Conservation (phyloP, 345 rosid species). For the Limnanthes douglasii region DNA sequence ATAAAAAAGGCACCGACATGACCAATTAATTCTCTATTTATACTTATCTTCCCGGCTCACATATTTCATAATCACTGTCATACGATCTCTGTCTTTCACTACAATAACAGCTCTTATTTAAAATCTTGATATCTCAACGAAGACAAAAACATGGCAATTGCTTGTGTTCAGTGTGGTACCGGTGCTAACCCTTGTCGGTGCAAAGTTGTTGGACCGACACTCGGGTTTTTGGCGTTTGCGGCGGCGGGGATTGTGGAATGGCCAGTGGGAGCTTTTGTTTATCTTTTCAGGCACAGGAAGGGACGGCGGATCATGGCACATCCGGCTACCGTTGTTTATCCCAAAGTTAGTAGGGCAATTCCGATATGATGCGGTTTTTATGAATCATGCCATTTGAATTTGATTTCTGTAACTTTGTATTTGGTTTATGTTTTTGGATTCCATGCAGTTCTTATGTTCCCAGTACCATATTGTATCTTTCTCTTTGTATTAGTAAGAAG, state of each 20-base stretch:
- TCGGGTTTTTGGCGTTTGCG: constrained; percentile 64
- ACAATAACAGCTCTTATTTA: too few species aligned
- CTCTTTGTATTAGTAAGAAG: too few species aligned
- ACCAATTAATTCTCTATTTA: too few species aligned
- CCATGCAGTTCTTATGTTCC: not conserved
- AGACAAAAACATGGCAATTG: too few species aligned
- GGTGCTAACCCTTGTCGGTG: constrained; percentile 65
- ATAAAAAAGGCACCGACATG: too few species aligned
- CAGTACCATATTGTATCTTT: constrained; percentile 2
- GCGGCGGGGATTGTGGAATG: constrained; percentile 64
- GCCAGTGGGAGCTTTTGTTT: constrained; percentile 84
- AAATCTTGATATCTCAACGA: too few species aligned
- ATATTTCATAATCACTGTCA: too few species aligned
- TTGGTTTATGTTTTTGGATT: not conserved
- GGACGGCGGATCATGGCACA: constrained; percentile 81
- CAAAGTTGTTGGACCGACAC: constrained; percentile 76
- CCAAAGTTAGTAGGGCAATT: constrained; percentile 35
- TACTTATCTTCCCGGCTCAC: too few species aligned
- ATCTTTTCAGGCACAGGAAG: constrained; percentile 44
- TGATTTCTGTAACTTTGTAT: not conserved
- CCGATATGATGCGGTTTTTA: constrained; percentile 32
- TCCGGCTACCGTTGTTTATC: constrained; percentile 69
- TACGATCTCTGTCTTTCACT: too few species aligned
- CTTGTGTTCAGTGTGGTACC: constrained; percentile 67
- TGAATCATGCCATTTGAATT: not conserved